phyloP scores from a whole-genome alignment of 495 filamentous ascomycete genomes.

The Xylaria castorea region DNA sequence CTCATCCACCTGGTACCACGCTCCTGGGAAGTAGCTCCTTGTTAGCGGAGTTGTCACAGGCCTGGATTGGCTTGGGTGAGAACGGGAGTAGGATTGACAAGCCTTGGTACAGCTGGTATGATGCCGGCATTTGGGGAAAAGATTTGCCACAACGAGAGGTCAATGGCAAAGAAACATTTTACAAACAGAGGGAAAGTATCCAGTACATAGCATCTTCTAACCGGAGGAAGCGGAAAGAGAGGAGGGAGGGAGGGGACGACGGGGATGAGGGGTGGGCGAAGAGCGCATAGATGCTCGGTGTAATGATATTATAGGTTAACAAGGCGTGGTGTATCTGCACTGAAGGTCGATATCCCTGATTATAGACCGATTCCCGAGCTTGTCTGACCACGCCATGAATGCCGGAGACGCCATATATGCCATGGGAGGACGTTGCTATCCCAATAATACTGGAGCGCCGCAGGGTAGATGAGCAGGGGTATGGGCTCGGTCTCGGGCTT shows the following conservation, averaged over 20 bases:
- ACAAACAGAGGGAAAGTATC: background rate
- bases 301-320: background rate
- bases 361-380: background rate
- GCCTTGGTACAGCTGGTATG: background rate
- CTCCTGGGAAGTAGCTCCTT: background rate
- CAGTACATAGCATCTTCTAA: background rate
- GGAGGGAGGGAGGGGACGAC: background rate
- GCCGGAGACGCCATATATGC: background rate
- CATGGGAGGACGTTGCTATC: background rate
- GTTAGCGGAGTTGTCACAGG: background rate
- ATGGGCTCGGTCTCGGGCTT: constrained; percentile 14
- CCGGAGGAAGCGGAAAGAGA: background rate
- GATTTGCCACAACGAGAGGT: background rate
- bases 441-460: background rate
- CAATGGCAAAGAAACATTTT: background rate
- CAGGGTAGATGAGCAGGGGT: constrained; percentile 2
- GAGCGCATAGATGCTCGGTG: background rate
- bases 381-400: background rate
- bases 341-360: background rate
- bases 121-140: constrained; percentile 1
- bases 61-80: background rate
- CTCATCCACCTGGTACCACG: background rate
- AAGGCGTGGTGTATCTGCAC: background rate
- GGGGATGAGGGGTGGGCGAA: background rate
- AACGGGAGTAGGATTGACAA: background rate